Conservation (phyloP, 2,329 filamentous ascomycete genomes). For the Aureobasidium uvarum region DNA sequence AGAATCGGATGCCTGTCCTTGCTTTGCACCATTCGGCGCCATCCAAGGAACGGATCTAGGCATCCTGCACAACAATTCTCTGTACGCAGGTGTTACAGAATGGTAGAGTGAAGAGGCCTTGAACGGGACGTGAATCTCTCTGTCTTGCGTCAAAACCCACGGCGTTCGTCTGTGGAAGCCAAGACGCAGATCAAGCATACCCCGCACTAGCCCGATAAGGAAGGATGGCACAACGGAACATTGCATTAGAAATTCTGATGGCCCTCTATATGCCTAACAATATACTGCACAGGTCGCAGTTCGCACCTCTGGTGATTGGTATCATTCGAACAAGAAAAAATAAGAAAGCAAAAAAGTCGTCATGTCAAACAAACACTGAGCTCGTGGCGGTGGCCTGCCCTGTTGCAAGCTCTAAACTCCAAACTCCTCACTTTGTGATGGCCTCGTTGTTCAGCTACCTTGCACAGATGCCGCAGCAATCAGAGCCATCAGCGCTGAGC, state of each 20-base stretch:
- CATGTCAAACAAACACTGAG: neutral
- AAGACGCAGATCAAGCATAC: neutral
- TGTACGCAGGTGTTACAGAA: neutral
- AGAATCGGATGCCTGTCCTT: slow-evolving; percentile 5
- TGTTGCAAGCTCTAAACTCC: neutral
- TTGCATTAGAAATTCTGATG: slow-evolving; percentile 15
- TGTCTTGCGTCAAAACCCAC: neutral
- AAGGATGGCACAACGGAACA: slow-evolving; percentile 1
- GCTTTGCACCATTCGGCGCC: slow-evolving; percentile 4
- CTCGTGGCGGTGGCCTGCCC: neutral
- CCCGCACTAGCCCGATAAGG: slow-evolving; percentile 4
- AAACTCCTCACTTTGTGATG: neutral
- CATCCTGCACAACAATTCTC: neutral
- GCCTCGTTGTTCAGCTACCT: neutral
- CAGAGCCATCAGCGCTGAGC: slow-evolving; percentile 64
- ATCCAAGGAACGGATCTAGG: slow-evolving; percentile 23
- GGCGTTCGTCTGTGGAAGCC: neutral
- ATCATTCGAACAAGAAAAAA: slow-evolving; percentile 3
- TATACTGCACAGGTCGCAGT: neutral
- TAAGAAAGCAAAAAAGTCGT: neutral
- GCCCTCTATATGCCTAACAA: slow-evolving; percentile 3
- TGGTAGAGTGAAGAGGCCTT: neutral
- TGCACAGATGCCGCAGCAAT: slow-evolving; percentile 54
- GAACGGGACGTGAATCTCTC: neutral
- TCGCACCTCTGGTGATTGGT: neutral